These are phyloP conservation scores for Vanrija humicola DNA, from an alignment of 1,284 basidiomycete species.

Conservation along the genomic window DNA sequence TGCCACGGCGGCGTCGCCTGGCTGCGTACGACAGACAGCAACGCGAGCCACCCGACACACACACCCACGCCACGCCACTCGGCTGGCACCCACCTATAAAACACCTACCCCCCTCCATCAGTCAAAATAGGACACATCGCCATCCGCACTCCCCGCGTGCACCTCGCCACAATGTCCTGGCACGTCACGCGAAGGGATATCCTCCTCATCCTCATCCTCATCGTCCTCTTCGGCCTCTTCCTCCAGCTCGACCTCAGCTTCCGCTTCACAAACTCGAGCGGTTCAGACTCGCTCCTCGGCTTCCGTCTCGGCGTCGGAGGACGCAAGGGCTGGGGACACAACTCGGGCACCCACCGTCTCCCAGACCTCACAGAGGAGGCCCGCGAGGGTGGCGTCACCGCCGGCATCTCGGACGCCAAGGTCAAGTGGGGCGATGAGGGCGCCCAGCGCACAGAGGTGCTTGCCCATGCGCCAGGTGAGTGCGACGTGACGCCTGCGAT, in stretches of 20 bases:
- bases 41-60: too few species aligned
- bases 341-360: not conserved
- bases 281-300: slow-evolving; percentile 28
- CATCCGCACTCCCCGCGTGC: not conserved
- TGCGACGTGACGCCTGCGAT: not conserved
- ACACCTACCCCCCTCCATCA: not conserved
- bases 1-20: too few species aligned
- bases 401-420: slow-evolving; percentile 28
- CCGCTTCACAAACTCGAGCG: slow-evolving; percentile 30
- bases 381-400: slow-evolving; percentile 1
- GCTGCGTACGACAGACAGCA: too few species aligned
- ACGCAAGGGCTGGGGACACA: slow-evolving; percentile 2
- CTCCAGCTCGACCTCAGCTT: slow-evolving; percentile 43
- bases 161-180: slow-evolving; percentile 19
- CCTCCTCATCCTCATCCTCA: slow-evolving; percentile 37
- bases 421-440: slow-evolving; percentile 40
- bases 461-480: slow-evolving; percentile 48
- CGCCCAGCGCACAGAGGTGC: slow-evolving; percentile 35
- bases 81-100: too few species aligned
- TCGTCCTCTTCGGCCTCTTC: slow-evolving; percentile 39
- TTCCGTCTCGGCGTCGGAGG: slow-evolving; percentile 33
- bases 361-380: slow-evolving; percentile 3
- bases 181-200: slow-evolving; percentile 45
- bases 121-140: not conserved
- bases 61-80: too few species aligned